Base-by-base conservation (phyloP, 108 stramenopile genomes). In the Cylindrotheca fusiformis region DNA sequence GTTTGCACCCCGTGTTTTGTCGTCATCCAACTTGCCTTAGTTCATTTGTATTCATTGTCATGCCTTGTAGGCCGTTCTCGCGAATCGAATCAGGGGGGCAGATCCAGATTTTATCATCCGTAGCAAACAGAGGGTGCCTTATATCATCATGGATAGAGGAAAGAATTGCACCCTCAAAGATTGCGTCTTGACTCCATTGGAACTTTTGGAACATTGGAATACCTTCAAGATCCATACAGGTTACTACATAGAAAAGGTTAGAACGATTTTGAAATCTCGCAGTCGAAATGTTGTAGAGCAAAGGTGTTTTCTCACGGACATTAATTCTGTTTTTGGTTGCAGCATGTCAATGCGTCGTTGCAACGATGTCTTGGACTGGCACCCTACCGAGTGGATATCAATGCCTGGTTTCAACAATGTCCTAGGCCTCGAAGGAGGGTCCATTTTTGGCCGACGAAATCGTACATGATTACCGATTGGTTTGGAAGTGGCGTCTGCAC, bases 161-260 rank as follows among this genome's bases (percentile, higher is more conserved):
- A 47, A 58, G 48, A 72, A 73, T 2, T 90, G 86, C 61, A 77
- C 77, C 24, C 65, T 95, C 30, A 78, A 86, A 36, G 90, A 95
- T 59, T 82, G 89, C 48, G 94, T 95, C 0, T 52, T 88, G 46
- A 90, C 94, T 3, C 94, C 94, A n/a, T 55, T 78, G 33, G 94
- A 95, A 60, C 77, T 91, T 8, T 60, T 95, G n/a, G 90, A 90
- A 64, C 88, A 83, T 63, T 94, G 93, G 93, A 89, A 89, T 54
- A 80, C 88, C 0, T 94, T 75, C 59, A 83, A 76, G 19, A 80
- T 95, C 50, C 83, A 92, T 63, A 63, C 87, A 25, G 62, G 67
- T 27, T 92, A 95, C 62, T 95, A 95, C 66, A 88, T 83, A 10
- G 84, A 81, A 29, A 88, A 67, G 48, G 60, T 62, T 48, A 6